These are phyloP conservation scores for Penicillium sp. DNA, from an alignment of 2,329 filamentous ascomycete species.

Conservation along the genomic window DNA sequence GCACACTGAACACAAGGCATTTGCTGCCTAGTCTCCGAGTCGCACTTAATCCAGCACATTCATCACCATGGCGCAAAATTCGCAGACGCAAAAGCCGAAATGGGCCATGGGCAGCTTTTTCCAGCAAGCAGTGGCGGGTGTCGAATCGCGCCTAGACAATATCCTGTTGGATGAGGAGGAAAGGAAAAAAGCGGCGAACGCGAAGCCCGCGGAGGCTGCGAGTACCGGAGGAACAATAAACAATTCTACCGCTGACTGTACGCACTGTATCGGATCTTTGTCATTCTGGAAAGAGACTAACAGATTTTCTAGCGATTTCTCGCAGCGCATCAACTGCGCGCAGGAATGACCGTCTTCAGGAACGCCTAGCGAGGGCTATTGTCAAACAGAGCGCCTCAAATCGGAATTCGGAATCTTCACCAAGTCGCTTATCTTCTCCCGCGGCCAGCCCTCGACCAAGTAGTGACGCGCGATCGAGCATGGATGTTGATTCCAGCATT, in stretches of 20 bases:
- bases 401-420: constrained; percentile 45
- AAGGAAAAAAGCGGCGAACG: constrained; percentile 23
- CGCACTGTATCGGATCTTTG: constrained; percentile 5
- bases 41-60: constrained; percentile 1
- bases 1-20: constrained; percentile 19
- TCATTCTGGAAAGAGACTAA: constrained; percentile 20
- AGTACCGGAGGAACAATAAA: constrained; percentile 21
- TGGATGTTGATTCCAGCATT: constrained; percentile 32
- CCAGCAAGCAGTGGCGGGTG: constrained; percentile 84
- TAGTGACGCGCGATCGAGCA: constrained; percentile 39
- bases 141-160: constrained; percentile 87
- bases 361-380: constrained; percentile 81
- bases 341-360: constrained; percentile 78
- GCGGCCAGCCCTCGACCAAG: constrained; percentile 49
- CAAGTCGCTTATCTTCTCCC: constrained; percentile 50
- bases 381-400: constrained; percentile 62
- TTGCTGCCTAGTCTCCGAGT: constrained; percentile 19
- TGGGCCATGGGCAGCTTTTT: constrained; percentile 69
- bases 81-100: constrained; percentile 51
- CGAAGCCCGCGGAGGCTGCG: constrained; percentile 37
- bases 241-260: constrained; percentile 29
- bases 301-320: constrained; percentile 46
- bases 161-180: constrained; percentile 79
- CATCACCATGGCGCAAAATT: constrained; percentile 33
- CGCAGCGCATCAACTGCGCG: constrained; percentile 62